phyloP scores from a whole-genome alignment of 2,329 filamentous ascomycete species.

The Ceratocystis albifundus region DNA sequence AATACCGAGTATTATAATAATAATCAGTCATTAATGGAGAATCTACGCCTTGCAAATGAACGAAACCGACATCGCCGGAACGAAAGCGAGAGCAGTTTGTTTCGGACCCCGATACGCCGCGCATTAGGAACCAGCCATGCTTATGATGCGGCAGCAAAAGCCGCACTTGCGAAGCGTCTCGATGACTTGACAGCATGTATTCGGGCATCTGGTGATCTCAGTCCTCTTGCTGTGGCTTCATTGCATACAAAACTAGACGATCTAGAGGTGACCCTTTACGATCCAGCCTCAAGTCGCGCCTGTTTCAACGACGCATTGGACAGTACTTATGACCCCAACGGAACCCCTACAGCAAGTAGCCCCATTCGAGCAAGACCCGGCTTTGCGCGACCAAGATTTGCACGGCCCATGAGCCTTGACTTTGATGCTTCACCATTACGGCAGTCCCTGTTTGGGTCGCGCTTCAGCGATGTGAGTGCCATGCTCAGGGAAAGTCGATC shows the following conservation, averaged over 20 bases:
- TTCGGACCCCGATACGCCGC: slow-evolving; percentile 18
- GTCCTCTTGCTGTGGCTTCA: slow-evolving; percentile 19
- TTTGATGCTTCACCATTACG: slow-evolving; percentile 16
- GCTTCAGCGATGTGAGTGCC: slow-evolving; percentile 19
- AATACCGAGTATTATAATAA: background rate
- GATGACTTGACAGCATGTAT: slow-evolving; percentile 20
- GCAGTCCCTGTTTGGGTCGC: slow-evolving; percentile 18
- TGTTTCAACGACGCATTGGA: slow-evolving; percentile 18
- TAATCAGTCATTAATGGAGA: slow-evolving; percentile 3
- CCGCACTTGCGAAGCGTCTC: slow-evolving; percentile 19
- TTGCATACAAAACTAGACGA: slow-evolving; percentile 21
- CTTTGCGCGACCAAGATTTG: slow-evolving; percentile 12
- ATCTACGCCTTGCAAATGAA: slow-evolving; percentile 14
- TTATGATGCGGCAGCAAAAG: slow-evolving; percentile 22
- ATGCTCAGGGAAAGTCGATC: slow-evolving; percentile 18
- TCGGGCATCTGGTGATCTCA: slow-evolving; percentile 19
- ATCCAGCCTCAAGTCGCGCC: slow-evolving; percentile 17
- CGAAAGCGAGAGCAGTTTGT: slow-evolving; percentile 17
- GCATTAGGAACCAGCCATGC: slow-evolving; percentile 21
- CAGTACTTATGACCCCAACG: slow-evolving; percentile 8
- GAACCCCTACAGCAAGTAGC: slow-evolving; percentile 3
- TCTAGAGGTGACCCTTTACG: slow-evolving; percentile 16
- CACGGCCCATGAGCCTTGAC: slow-evolving; percentile 22
- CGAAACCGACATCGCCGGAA: slow-evolving; percentile 13
- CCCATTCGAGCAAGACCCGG: slow-evolving; percentile 13